A percentile compares a stretch with the other conserved stretches of the same genome.
phyloP scores from a whole-genome alignment of 2,329 filamentous ascomycete genomes.

The Talaromyces sp. region DNA sequence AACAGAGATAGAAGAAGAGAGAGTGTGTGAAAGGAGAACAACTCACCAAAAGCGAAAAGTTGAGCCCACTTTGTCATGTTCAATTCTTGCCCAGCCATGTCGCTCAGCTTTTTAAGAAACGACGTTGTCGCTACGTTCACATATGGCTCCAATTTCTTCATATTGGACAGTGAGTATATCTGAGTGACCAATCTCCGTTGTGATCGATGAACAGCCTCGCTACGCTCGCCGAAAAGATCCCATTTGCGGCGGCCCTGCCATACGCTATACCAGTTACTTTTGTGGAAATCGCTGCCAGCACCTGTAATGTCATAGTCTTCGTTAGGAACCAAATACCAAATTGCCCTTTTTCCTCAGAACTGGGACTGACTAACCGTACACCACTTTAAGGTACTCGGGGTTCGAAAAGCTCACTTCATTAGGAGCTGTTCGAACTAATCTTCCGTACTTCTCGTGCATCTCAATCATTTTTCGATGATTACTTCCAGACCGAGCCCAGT shows the following conservation, averaged over 20 bases:
- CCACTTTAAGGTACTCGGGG: constrained; percentile 14
- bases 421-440: constrained; percentile 13
- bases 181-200: constrained; percentile 30
- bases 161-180: constrained; percentile 34
- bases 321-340: too few relatives aligned
- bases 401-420: constrained; percentile 14
- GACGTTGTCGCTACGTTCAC: constrained; percentile 34
- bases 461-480: constrained; percentile 13
- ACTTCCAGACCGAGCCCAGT: constrained; percentile 10
- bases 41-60: constrained; percentile 11
- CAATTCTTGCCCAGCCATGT: constrained; percentile 14
- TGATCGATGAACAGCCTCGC: constrained; percentile 33
- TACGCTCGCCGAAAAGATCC: constrained; percentile 37
- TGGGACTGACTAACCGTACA: constrained; percentile 15
- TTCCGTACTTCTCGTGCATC: constrained; percentile 15
- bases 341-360: too few relatives aligned
- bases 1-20: constrained; percentile 2
- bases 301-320: constrained; percentile 13
- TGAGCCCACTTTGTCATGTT: constrained; percentile 8
- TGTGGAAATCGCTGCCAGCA: constrained; percentile 39
- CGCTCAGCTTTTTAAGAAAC: constrained; percentile 31
- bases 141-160: constrained; percentile 37
- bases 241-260: constrained; percentile 37
- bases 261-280: constrained; percentile 38
- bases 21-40: too few relatives aligned